A percentile compares a stretch with the other conserved stretches of the same genome.
Conservation (phyloP, 768 basidiomycete species). For the Boletus sp. region DNA sequence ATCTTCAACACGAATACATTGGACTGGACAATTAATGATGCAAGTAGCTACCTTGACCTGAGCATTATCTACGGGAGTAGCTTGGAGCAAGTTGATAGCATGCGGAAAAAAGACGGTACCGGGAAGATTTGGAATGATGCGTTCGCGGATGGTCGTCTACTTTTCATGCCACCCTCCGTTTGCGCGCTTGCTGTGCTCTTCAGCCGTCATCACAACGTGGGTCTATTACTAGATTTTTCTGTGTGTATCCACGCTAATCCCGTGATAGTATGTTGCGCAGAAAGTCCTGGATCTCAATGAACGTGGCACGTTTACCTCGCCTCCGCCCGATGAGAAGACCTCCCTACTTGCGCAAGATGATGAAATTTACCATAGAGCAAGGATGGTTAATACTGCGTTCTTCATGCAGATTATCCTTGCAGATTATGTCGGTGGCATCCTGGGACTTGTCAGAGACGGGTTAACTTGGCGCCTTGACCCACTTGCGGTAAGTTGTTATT, state of each 20-base stretch:
- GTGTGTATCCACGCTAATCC: conserved; percentile 4
- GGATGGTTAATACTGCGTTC: conserved; percentile 69
- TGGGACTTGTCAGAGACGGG: conserved; percentile 65
- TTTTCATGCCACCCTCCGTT: conserved; percentile 69
- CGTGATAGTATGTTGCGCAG: conserved; percentile 60
- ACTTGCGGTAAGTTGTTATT: conserved; percentile 42
- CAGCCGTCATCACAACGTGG: conserved; percentile 70
- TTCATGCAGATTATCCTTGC: conserved; percentile 66
- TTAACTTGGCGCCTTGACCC: conserved; percentile 67
- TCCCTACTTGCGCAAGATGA: conserved; percentile 55
- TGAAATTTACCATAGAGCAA: conserved; percentile 71
- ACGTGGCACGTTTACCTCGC: conserved; percentile 39
- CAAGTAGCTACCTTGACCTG: conserved; percentile 75
- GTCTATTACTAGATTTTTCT: conserved; percentile 18
- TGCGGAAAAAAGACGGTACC: conserved; percentile 62
- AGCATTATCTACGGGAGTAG: conserved; percentile 70
- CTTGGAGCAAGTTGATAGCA: conserved; percentile 40
- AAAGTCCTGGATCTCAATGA: conserved; percentile 71
- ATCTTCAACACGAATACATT: conserved; percentile 56
- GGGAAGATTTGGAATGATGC: conserved; percentile 67
- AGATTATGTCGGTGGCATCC: conserved; percentile 75
- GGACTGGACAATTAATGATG: conserved; percentile 54
- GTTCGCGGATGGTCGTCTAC: conserved; percentile 63
- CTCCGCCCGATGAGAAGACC: conserved; percentile 14
- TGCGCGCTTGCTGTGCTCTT: conserved; percentile 68